phyloP scores from a whole-genome alignment of 1,284 basidiomycete species.

The Puccinia hordei region DNA sequence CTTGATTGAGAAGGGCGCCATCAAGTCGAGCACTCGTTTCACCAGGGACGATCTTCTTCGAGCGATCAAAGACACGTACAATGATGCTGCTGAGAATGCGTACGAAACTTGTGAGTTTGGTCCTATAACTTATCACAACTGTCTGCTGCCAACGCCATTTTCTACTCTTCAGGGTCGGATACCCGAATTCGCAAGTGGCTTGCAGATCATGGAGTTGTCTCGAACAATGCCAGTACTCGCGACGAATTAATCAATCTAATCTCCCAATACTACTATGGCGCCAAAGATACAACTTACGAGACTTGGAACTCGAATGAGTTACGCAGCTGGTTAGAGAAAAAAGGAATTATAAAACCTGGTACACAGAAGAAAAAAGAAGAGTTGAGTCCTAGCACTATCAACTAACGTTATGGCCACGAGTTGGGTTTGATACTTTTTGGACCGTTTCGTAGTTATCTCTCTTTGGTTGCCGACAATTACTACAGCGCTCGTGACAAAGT shows the following conservation, averaged over 20 bases:
- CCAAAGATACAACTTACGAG: slow-evolving; percentile 61
- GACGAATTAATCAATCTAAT: slow-evolving; percentile 72
- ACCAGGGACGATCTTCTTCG: slow-evolving; percentile 53
- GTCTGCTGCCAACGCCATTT: slow-evolving; percentile 20
- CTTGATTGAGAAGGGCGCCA: slow-evolving; percentile 72
- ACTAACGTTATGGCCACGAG: neutral
- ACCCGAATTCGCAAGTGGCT: slow-evolving; percentile 72
- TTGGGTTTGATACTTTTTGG: neutral
- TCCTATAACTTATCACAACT: neutral
- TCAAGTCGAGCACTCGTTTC: slow-evolving; percentile 64
- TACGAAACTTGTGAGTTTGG: slow-evolving; percentile 73
- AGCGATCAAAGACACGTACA: slow-evolving; percentile 71
- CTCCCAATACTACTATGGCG: slow-evolving; percentile 75
- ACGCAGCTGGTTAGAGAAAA: slow-evolving; percentile 65
- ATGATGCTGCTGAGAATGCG: slow-evolving; percentile 66
- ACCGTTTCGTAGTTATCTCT: slow-evolving; percentile 33
- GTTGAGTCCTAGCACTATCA: neutral
- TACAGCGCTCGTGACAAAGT: slow-evolving; percentile 37
- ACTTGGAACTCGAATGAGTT: slow-evolving; percentile 65
- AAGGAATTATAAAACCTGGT: slow-evolving; percentile 52
- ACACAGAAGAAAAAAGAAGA: slow-evolving; percentile 49
- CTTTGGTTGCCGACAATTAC: slow-evolving; percentile 45
- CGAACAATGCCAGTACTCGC: slow-evolving; percentile 68
- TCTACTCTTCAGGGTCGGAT: slow-evolving; percentile 34
- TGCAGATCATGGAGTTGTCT: slow-evolving; percentile 71